Base-by-base conservation (phyloP, 306 rosid species). In the Urtica urens region DNA sequence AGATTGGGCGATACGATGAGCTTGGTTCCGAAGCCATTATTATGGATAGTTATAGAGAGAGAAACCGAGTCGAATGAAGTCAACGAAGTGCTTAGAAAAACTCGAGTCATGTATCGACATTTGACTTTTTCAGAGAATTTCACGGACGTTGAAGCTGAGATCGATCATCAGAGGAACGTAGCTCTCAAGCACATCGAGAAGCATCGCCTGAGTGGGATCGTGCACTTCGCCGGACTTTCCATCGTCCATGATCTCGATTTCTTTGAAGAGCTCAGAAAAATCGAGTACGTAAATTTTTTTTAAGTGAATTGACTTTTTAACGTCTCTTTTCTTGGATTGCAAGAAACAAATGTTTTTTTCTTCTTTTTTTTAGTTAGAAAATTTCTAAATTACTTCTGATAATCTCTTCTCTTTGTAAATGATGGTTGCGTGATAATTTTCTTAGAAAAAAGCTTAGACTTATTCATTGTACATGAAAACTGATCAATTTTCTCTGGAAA, bases 61-160 rank as follows among this genome's bases (percentile, higher is more conserved):
- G 72, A 77, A 30, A 66, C 70, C 0, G 82, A 79, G 2, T 70
- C 85, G 20, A 66, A 60, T 0, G 72, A 77, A 20, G 43, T 71
- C 3, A 38, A 90, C 2, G 74, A 77, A 41, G 66, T 81, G 10
- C 59, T 90, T 18, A 77, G 92, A 59, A 79, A 73, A 47, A 84
- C 94, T 3, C 92, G 97, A 3, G 71, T 90, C 15, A 84, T 90
- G 94, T 90, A 77, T 41, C 75, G 97, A 51, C 94, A 81, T 77
- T 78, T 90, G 77, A 87, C 79, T 49, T 81, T 69, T 64, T 71
- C 50, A 51, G 77, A 81, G 7, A 75, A 84, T 10, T 84, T 90
- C 58, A 85, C 82, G 0, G 87, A 84, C 35, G 22, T 70, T n/a
- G 81, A 73, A 53, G 94, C 81, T 27, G 97, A 90, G 57, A 48